phyloP scores from a whole-genome alignment of 2,329 filamentous ascomycete species.

The Ceratocystis destructans region DNA sequence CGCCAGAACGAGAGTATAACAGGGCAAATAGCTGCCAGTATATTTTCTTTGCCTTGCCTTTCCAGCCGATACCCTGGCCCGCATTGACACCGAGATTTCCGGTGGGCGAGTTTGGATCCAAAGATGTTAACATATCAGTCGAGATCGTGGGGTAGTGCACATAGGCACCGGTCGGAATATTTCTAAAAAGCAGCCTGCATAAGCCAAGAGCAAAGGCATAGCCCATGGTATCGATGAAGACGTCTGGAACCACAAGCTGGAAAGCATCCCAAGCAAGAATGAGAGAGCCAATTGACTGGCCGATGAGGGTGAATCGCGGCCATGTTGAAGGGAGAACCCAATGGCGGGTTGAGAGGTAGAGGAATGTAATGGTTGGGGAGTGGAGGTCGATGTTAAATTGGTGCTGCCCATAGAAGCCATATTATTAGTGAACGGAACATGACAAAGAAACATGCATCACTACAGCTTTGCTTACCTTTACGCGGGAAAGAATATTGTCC shows the following conservation, averaged over 20 bases:
- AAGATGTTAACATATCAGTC: slow-evolving; percentile 85
- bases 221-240: slow-evolving; percentile 96
- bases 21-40: slow-evolving; percentile 83
- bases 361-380: slow-evolving; percentile 67
- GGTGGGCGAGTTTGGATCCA: slow-evolving; percentile 47
- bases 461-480: slow-evolving; percentile 49
- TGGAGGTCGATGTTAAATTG: slow-evolving; percentile 90
- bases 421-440: slow-evolving; percentile 18
- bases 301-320: slow-evolving; percentile 81
- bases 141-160: slow-evolving; percentile 98
- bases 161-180: slow-evolving; percentile 76
- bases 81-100: slow-evolving; percentile 66
- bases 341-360: slow-evolving; percentile 78
- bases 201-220: slow-evolving; percentile 84
- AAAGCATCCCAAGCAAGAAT: slow-evolving; percentile 86
- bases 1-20: slow-evolving; percentile 70
- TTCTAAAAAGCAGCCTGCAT: slow-evolving; percentile 65
- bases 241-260: slow-evolving; percentile 76
- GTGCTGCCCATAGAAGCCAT: slow-evolving; percentile 34
- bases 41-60: slow-evolving; percentile 55
- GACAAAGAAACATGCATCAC: neutral
- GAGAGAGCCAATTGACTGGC: slow-evolving; percentile 84
- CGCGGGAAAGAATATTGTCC: slow-evolving; percentile 59
- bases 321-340: slow-evolving; percentile 79
- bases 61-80: slow-evolving; percentile 59